Base-by-base conservation (phyloP, 2,329 filamentous ascomycete species). In the Fonsecaea nubica region DNA sequence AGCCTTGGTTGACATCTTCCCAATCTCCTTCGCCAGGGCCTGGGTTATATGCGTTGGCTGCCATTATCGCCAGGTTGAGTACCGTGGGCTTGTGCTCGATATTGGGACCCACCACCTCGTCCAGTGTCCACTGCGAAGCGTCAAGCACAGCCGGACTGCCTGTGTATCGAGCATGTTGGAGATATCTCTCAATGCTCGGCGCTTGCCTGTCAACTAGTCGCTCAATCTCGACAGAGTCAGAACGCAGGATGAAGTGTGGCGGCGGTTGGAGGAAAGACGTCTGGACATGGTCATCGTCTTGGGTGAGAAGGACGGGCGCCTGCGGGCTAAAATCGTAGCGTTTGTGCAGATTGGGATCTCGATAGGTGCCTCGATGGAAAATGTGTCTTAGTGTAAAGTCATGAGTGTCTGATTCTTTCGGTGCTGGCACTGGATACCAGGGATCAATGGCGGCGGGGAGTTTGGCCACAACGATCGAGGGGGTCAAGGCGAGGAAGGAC, bases 321-420 rank as follows among this genome's bases (percentile, higher is more conserved):
- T 63, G 57, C 42, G 65, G 65, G 12, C 53, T 53, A 32, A 66
- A 63, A 77, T 98, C 92, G 68, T 90, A 84, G 72, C 87, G 89
- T 65, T 90, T 86, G 77, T 97, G 92, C 15, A 97, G 86, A 4
- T 84, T 79, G 2, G 93, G 93, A 72, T 96, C 87, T 72, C 86
- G 82, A 77, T 94, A 86, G 48, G 92, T 91, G 65, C 94, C 94
- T 80, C 97, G 93, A 77, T 97, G 93, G 80, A 92, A 95, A 74
- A 98, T 89, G 79, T 99, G 94, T 74, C 92, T 89, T 64, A 99
- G 86, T 6, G 85, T 88, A 81, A 73, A 73, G 52, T 72, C 69
- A 50, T 72, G 69, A n/a, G 57, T 66, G 36, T 66, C 36, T 32
- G 64, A 62, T 57, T 63, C 36, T 52, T 63, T 65, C 8, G 71